Evolutionary conservation across 2,329 filamentous ascomycete genomes (phyloP), one percentile per base, ranked within the genome.

Genomic region (Diaporthe ilicicola): DNA sequence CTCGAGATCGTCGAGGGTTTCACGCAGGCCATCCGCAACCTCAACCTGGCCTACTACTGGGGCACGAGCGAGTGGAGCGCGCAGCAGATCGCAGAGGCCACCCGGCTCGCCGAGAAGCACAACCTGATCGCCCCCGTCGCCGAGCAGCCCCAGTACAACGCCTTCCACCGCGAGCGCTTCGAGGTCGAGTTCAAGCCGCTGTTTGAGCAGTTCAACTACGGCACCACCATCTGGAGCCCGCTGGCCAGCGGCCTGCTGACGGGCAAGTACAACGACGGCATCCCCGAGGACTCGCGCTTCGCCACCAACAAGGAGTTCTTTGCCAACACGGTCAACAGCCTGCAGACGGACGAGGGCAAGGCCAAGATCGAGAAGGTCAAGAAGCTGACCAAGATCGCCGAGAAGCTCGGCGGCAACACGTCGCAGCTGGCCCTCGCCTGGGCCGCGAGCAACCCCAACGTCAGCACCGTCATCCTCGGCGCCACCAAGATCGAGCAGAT

Each of bases 211-310:
- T 87, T 85, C 82, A 80, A 86, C 73, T 88, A 88, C 75, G 88
- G 88, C 56, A 88, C 88, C 50, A 84, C 82, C 73, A 82, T 81
- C 77, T 89, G 86, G 85, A 84, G 81, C 27, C 87, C 88, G 24
- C 82, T 90, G 12, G 86, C 85, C 56, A 86, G 83, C 37, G 89
- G 89, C 70, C 79, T 91, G 48, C 78, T 91, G 67, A 90, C 87
- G 9, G 89, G 89, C 76, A 91, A 91, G 81, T 91, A 91, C 84
- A 90, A 90, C 79, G 84, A 90, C 73, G 88, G 88, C 67, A 88
- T 90, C 68, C 88, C 88, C 19, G 84, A 88, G 75, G 88, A 86
- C 76, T 90, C 87, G 48, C 87, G 89, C 44, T 90, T 90, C 75
- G 87, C 87, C 68, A 87, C 85, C 13, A 87, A 89, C 82, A 82